Conservation (phyloP, 2,329 filamentous ascomycete species). For the Colletotrichum liaoningense region DNA sequence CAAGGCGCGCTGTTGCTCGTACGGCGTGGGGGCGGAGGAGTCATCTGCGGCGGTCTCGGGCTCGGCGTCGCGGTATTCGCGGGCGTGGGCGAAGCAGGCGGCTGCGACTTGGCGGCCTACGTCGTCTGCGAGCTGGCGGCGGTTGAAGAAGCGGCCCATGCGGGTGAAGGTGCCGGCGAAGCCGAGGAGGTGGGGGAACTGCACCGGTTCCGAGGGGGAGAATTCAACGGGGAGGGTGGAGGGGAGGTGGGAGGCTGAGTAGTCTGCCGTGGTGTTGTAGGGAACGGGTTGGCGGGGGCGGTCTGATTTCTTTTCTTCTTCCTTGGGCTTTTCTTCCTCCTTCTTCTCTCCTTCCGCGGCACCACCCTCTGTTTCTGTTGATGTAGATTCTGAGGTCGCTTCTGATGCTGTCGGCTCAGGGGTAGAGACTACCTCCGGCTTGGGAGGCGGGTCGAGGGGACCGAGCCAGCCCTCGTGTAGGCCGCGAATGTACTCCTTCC, state of each 20-base stretch:
- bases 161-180: constrained; percentile 91
- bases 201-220: constrained; percentile 77
- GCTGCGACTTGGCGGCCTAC: constrained; percentile 90
- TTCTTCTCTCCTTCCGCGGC: constrained; percentile 25
- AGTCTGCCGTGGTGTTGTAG: constrained; percentile 80
- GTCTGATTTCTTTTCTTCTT: constrained; percentile 66
- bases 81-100: constrained; percentile 75
- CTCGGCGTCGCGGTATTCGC: constrained; percentile 57
- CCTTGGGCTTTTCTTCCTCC: constrained; percentile 53
- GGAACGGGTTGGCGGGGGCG: constrained; percentile 74
- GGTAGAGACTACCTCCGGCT: constrained; percentile 43
- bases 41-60: constrained; percentile 35
- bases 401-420: constrained; percentile 33
- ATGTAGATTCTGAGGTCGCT: constrained; percentile 38
- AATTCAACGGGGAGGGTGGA: constrained; percentile 76
- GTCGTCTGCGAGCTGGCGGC: constrained; percentile 84
- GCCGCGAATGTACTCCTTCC: constrained; percentile 97
- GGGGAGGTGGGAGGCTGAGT: constrained; percentile 74
- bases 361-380: constrained; percentile 38
- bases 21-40: constrained; percentile 37
- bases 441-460: constrained; percentile 74
- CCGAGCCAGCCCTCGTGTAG: constrained; percentile 97
- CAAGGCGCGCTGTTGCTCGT: constrained; percentile 75
- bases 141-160: constrained; percentile 88
- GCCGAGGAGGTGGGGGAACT: constrained; percentile 90